Evolutionary conservation across 164 flowering plant species (phyloP).

Genomic region (Umbellularia californica): DNA sequence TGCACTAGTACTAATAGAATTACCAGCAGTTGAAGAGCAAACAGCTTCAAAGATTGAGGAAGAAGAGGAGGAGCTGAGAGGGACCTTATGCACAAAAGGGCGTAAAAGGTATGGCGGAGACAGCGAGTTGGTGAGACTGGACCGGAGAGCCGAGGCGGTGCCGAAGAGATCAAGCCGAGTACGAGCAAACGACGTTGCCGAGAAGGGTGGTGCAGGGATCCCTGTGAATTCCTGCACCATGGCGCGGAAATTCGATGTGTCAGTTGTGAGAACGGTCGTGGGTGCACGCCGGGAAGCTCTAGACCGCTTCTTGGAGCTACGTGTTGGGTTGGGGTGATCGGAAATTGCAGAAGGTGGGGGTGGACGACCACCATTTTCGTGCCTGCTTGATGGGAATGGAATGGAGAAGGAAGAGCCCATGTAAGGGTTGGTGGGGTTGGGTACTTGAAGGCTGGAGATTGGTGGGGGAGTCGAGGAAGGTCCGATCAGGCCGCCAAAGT

Average conservation of each 20-base stretch:
- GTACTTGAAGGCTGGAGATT: conserved; percentile 5
- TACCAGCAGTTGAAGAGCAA: conserved; percentile 1
- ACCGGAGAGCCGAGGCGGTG: conserved; percentile 13
- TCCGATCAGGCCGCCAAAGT: conserved; percentile 16
- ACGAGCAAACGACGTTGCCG: conserved; percentile 43
- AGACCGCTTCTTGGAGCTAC: conserved; percentile 58
- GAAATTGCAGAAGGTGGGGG: conserved; percentile 10
- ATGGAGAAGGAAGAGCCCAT: conserved; percentile 1
- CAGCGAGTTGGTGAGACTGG: conserved; percentile 12
- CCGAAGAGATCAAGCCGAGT: conserved; percentile 47
- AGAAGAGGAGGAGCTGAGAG: conserved; percentile 10
- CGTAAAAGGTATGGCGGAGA: conserved; percentile 35
- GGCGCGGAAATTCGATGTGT: conserved; percentile 67
- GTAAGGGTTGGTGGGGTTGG: conserved; percentile 4
- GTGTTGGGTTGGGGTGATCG: conserved; percentile 12
- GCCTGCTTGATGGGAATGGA: neutral
- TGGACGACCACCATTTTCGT: neutral
- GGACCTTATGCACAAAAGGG: conserved; percentile 45
- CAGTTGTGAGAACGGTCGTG: conserved; percentile 79
- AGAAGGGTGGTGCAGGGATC: conserved; percentile 60
- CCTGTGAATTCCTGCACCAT: conserved; percentile 89
- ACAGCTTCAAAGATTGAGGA: conserved; percentile 14
- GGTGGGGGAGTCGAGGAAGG: conserved; percentile 14
- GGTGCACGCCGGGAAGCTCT: conserved; percentile 75
- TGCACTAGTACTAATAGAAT: neutral